Evolutionary conservation across 306 rosid species (phyloP).

Genomic region (Oxytropis ochrocephala): DNA sequence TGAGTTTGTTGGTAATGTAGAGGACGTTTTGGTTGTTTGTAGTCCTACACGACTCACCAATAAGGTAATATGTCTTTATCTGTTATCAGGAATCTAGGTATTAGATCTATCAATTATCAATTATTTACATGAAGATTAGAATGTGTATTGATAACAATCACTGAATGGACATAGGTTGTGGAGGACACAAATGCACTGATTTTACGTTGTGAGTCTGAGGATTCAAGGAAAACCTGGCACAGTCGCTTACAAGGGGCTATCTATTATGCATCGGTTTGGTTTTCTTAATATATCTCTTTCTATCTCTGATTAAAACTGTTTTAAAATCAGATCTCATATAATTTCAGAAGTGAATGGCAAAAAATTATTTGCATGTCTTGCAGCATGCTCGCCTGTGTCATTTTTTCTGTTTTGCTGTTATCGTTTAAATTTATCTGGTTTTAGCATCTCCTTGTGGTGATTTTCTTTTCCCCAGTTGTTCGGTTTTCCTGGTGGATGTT

Average conservation of each 20-base stretch:
- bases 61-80: slow-evolving; percentile 47
- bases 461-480: neutral
- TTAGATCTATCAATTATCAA: slow-evolving; percentile 12
- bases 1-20: slow-evolving; percentile 67
- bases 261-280: slow-evolving; percentile 75
- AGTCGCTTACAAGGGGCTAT: slow-evolving; percentile 82
- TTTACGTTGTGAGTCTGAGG: slow-evolving; percentile 72
- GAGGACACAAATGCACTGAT: slow-evolving; percentile 84
- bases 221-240: slow-evolving; percentile 72
- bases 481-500: neutral
- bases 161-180: slow-evolving; percentile 53
- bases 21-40: slow-evolving; percentile 70
- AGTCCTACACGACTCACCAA: slow-evolving; percentile 41
- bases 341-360: neutral
- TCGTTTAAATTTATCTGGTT: slow-evolving; percentile 3
- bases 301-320: neutral
- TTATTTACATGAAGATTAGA: neutral
- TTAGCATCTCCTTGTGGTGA: neutral
- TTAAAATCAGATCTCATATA: neutral
- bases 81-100: neutral
- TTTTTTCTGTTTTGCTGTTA: neutral
- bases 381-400: neutral
- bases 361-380: slow-evolving; percentile 3
- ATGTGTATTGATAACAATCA: slow-evolving; percentile 1
- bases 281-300: neutral